Base-by-base conservation (phyloP, 495 filamentous ascomycete species). In the Penicillium turbatum region DNA sequence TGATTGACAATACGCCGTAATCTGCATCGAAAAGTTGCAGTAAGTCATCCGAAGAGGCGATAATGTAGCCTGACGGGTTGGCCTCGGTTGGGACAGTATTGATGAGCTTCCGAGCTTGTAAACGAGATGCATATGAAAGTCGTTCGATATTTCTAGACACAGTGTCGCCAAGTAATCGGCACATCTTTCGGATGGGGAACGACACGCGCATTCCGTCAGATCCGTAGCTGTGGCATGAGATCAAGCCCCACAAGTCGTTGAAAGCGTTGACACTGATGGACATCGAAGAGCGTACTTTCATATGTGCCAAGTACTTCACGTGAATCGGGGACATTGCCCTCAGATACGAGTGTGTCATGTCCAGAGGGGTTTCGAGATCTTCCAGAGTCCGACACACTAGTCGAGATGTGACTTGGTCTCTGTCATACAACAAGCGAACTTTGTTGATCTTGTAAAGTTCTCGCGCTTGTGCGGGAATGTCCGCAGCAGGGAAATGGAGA, bases 151-250 rank as follows among this genome's bases (percentile, higher is more conserved):
- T 96, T 43, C 88, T 75, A 2, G 91, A 93, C 3, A 89, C 88
- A 0, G 82, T 88, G 56, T 97, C 92, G 4, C 92, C 89, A 24
- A 97, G 80, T 13, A 96, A 71, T n/a, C 90, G 82, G 64, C 92
- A 97, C 86, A 97, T 90, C 69, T 95, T 96, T 12, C 92, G 81
- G 36, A 96, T 87, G 0, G 91, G 90, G 61, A 96, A 96, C 0
- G 88, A 86, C 2, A 97, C 90, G 31, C 92, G 78, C 90, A 93
- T 96, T 2, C 90, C 89, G 15, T 78, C 75, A 0, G 84, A 82
- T 84, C 69, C 90, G 63, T 96, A 95, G 1, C 84, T 82, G 64
- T 97, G 92, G 51, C 90, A 97, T 2, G 90, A 82, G 16, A 97
- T 89, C 31, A 97, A 74, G 0, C 92, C 92, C 92, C 92, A 97